Conservation (phyloP, 371 early-diverging fungal genomes). For the Catenaria anguillulae region DNA sequence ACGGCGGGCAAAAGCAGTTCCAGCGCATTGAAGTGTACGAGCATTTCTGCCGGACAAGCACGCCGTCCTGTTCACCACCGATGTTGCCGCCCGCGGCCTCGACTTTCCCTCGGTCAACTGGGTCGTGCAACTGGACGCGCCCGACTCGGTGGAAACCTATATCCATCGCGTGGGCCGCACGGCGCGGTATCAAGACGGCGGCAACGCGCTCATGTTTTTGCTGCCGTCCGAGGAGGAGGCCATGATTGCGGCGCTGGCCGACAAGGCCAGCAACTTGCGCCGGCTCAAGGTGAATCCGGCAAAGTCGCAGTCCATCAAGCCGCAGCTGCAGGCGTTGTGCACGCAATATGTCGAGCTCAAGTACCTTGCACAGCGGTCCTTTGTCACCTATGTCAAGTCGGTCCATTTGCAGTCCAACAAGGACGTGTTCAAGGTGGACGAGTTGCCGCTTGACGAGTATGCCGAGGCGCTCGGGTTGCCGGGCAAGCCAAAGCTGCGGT, state of each 20-base stretch:
- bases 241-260: slow-evolving; percentile 52
- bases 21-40: slow-evolving; percentile 82
- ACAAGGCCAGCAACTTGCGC: slow-evolving; percentile 67
- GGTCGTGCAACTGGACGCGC: slow-evolving; percentile 96
- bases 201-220: slow-evolving; percentile 71
- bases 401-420: slow-evolving; percentile 80
- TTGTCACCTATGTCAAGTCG: slow-evolving; percentile 84
- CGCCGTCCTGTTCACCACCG: slow-evolving; percentile 81
- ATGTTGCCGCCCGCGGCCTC: slow-evolving; percentile 93
- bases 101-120: slow-evolving; percentile 97
- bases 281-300: slow-evolving; percentile 62
- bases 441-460: slow-evolving; percentile 69
- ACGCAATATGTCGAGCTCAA: slow-evolving; percentile 87
- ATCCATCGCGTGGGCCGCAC: slow-evolving; percentile 98
- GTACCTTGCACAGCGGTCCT: slow-evolving; percentile 86
- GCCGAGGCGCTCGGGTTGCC: slow-evolving; percentile 82
- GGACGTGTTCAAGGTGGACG: slow-evolving; percentile 63
- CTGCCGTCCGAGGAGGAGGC: slow-evolving; percentile 73
- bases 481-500: slow-evolving; percentile 86
- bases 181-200: slow-evolving; percentile 79
- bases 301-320: slow-evolving; percentile 57
- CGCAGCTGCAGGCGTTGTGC: slow-evolving; percentile 75
- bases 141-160: slow-evolving; percentile 89
- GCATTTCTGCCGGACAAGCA: slow-evolving; percentile 58
- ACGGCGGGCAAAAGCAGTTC: slow-evolving; percentile 90